Evolutionary conservation across 2,329 filamentous ascomycete species (phyloP).

Genomic region (Trichoderma pleuroti): DNA sequence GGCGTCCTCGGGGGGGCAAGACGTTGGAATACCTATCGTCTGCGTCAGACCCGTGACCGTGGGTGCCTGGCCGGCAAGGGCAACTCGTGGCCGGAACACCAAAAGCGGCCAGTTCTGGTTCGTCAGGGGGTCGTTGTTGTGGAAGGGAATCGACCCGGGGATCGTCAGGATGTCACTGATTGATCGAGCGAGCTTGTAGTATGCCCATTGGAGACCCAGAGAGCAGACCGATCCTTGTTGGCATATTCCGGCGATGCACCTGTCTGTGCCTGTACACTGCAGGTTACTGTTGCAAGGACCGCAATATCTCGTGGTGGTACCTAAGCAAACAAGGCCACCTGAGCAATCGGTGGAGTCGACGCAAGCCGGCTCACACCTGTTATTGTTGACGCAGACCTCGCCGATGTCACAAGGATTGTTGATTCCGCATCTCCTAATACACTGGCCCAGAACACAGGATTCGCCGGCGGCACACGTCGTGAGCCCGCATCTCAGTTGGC

Average conservation of each 20-base stretch:
- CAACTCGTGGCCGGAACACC: background rate
- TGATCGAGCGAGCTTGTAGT: background rate
- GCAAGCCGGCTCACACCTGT: background rate
- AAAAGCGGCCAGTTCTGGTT: background rate
- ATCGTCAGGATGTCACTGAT: background rate
- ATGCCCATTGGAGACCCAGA: background rate
- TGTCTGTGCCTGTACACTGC: background rate
- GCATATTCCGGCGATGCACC: background rate
- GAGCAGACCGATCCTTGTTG: background rate
- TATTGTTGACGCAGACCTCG: background rate
- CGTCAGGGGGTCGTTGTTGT: background rate
- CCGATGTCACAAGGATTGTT: background rate
- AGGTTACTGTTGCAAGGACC: background rate
- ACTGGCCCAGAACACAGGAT: background rate
- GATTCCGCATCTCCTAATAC: background rate
- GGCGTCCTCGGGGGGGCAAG: background rate
- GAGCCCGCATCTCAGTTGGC: background rate
- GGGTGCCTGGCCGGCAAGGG: background rate
- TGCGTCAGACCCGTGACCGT: background rate
- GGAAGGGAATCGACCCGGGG: slow-evolving; percentile 1
- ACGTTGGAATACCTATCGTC: background rate
- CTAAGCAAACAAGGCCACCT: background rate
- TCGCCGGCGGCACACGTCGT: background rate
- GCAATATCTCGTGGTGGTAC: background rate
- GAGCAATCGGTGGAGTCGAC: background rate